Percentiles rank a stretch among this genome's conserved stretches.
phyloP scores from a whole-genome alignment of 1,284 basidiomycete genomes.

The Moniliophthora roreri region DNA sequence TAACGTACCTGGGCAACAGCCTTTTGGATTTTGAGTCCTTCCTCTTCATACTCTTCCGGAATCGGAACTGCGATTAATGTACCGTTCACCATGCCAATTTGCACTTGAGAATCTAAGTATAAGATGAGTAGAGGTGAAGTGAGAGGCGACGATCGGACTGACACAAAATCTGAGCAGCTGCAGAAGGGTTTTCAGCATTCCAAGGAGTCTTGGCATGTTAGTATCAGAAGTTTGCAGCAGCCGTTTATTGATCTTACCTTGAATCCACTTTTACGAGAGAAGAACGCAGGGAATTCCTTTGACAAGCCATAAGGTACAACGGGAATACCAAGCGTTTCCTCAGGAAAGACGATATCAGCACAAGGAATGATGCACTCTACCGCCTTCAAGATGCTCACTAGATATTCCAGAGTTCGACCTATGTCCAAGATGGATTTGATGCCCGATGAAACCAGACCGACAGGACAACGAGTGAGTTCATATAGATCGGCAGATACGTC shows the following conservation, averaged over 20 bases:
- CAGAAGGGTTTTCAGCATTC: constrained; percentile 57
- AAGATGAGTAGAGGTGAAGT: not conserved
- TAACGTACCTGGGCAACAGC: constrained; percentile 73
- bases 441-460: constrained; percentile 91
- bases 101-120: constrained; percentile 54
- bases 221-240: constrained; percentile 1
- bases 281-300: constrained; percentile 94
- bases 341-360: constrained; percentile 8
- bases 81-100: constrained; percentile 69
- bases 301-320: constrained; percentile 80
- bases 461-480: constrained; percentile 82
- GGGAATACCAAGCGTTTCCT: constrained; percentile 97
- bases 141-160: constrained; percentile 24
- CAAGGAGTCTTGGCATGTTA: constrained; percentile 60
- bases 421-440: constrained; percentile 97
- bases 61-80: constrained; percentile 91
- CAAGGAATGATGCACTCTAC: not conserved
- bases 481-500: constrained; percentile 93
- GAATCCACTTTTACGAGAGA: constrained; percentile 81
- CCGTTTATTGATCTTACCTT: constrained; percentile 48
- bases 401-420: constrained; percentile 90
- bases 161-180: constrained; percentile 76
- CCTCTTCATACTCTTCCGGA: constrained; percentile 70
- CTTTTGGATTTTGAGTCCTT: constrained; percentile 72
- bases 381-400: constrained; percentile 46